Base-by-base conservation (phyloP, 768 basidiomycete genomes). In the Phaeotremella fagi region DNA sequence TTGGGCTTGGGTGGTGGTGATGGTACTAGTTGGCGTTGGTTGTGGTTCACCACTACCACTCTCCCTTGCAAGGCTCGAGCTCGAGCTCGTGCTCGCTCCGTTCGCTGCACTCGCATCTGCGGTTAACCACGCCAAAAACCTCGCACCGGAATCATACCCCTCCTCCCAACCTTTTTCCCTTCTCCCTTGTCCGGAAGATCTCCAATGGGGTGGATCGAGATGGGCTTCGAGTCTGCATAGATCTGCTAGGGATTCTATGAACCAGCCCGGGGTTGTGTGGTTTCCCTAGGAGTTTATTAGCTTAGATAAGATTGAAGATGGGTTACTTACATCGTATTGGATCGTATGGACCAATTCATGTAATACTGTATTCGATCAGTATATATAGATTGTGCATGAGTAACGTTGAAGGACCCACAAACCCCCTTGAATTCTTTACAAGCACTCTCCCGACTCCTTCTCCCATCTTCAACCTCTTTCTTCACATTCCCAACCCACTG, bases 371-470 rank as follows among this genome's bases (percentile, higher is more conserved):
- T 3, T 42, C 31, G 16, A 7, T 33, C 31, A 33, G 31, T 33
- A 33, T 16, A 33, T 33, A 33, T 16, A 33, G 9, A 33, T 33
- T 33, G 7, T 7, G 31, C 31, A 33, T 7, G 31, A 33, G 31
- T n/a, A n/a, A n/a, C n/a, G n/a, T n/a, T n/a, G n/a, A n/a, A 33
- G 9, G 7, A 42, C 66, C 61, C 52, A 68, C 66, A 55, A 20
- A 68, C 66, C 27, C 66, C 66, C 45, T 68, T 68, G 49, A 68
- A 61, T 53, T 68, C 66, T 28, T 63, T 60, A 1, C 45, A 49
- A 2, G 66, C 63, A 7, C 50, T 52, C 16, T 41, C 35, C n/a
- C 48, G 31, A 36, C 29, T 43, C 41, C 57, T 57, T 35, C 38
- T 45, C 2, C 54, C 55, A 11, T 52, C 44, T 25, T 59, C 24